A percentile compares a stretch with the other conserved stretches of the same genome.
Conservation (phyloP, 1,284 basidiomycete genomes). For the Sporisorium sorghi region DNA sequence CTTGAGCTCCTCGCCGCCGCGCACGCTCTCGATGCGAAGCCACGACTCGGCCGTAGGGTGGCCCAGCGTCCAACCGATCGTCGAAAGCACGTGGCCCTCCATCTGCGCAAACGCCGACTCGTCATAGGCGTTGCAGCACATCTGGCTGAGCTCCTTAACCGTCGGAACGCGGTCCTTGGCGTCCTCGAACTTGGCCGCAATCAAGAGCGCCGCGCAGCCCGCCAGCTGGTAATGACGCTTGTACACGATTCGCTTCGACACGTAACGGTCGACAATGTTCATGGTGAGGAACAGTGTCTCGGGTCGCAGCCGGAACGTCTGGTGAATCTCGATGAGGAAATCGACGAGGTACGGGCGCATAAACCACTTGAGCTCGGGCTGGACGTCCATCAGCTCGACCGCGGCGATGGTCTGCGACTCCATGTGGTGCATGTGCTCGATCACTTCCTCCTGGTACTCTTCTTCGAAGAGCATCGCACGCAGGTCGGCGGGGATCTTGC, state of each 20-base stretch:
- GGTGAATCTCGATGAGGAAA: slow-evolving; percentile 98
- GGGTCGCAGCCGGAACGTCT: slow-evolving; percentile 86
- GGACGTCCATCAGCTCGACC: slow-evolving; percentile 95
- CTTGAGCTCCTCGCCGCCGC: slow-evolving; percentile 78
- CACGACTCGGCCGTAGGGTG: slow-evolving; percentile 98
- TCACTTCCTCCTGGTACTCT: slow-evolving; percentile 93
- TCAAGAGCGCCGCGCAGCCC: slow-evolving; percentile 97
- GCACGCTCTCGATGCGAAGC: slow-evolving; percentile 77
- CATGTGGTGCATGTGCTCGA: slow-evolving; percentile 94
- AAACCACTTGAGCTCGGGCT: slow-evolving; percentile 85
- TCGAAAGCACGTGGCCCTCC: slow-evolving; percentile 91
- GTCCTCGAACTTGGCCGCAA: slow-evolving; percentile 99
- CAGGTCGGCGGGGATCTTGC: slow-evolving; percentile 32
- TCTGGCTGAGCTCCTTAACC: slow-evolving; percentile 89
- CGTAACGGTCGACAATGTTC: slow-evolving; percentile 99
- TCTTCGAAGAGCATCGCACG: slow-evolving; percentile 75
- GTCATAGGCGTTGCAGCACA: slow-evolving; percentile 94
- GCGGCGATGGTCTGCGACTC: slow-evolving; percentile 90
- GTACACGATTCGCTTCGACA: slow-evolving; percentile 96
- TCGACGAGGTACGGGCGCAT: slow-evolving; percentile 99
- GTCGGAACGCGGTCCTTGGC: slow-evolving; percentile 97
- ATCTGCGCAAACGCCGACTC: slow-evolving; percentile 84
- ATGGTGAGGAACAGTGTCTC: slow-evolving; percentile 98
- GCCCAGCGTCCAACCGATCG: slow-evolving; percentile 95
- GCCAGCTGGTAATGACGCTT: slow-evolving; percentile 99